These are phyloP conservation scores for Claviceps cyperi DNA, from an alignment of 2,329 filamentous ascomycete species.

Conservation along the genomic window DNA sequence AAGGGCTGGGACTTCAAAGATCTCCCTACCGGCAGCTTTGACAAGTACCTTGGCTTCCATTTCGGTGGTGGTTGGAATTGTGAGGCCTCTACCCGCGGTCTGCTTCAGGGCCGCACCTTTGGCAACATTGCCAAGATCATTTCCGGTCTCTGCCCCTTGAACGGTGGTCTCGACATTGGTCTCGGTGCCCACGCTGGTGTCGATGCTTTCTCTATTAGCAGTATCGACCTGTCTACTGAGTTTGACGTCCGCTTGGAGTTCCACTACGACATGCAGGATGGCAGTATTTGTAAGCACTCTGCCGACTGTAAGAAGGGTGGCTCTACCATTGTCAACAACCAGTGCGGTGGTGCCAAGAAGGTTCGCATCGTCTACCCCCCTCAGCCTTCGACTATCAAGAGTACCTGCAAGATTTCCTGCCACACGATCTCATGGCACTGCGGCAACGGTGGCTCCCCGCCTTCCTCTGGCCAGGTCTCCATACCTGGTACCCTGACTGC, in stretches of 20 bases:
- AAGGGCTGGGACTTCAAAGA: slow-evolving; percentile 58
- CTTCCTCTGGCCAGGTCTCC: neutral
- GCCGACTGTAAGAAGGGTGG: slow-evolving; percentile 52
- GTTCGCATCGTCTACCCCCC: slow-evolving; percentile 57
- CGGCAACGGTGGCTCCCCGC: slow-evolving; percentile 13
- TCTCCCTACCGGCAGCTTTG: slow-evolving; percentile 48
- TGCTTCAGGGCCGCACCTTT: slow-evolving; percentile 34
- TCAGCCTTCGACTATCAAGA: slow-evolving; percentile 36
- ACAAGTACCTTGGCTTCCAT: slow-evolving; percentile 53
- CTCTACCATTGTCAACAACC: slow-evolving; percentile 61
- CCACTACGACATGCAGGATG: slow-evolving; percentile 75
- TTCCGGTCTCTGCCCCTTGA: slow-evolving; percentile 34
- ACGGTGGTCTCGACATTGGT: slow-evolving; percentile 43
- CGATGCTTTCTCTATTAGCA: slow-evolving; percentile 53
- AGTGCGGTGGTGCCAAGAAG: slow-evolving; percentile 81
- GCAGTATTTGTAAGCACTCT: slow-evolving; percentile 67
- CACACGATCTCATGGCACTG: slow-evolving; percentile 49
- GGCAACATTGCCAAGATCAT: slow-evolving; percentile 38
- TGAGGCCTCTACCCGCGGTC: slow-evolving; percentile 45
- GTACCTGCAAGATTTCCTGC: slow-evolving; percentile 46
- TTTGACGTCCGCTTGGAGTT: slow-evolving; percentile 71
- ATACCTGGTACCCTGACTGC: neutral
- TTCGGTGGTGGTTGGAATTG: slow-evolving; percentile 61
- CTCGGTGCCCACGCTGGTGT: slow-evolving; percentile 26
- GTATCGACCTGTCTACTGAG: slow-evolving; percentile 59